A percentile compares a stretch with the other conserved stretches of the same genome.
phyloP scores from a whole-genome alignment of 768 basidiomycete genomes.

The Trametes punicea region DNA sequence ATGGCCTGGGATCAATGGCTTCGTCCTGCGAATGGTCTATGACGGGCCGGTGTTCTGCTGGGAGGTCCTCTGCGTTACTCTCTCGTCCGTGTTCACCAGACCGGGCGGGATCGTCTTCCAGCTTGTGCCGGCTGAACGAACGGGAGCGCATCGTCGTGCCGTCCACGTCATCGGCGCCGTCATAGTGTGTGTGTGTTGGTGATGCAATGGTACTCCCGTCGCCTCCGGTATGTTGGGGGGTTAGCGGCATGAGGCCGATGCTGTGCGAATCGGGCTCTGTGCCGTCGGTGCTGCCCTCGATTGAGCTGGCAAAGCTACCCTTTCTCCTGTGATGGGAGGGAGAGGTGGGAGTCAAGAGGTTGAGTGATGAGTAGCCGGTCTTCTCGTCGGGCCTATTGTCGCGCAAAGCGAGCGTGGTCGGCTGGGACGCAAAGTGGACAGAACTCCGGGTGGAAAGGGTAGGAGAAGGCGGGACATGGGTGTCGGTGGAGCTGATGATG shows the following conservation, averaged over 20 bases:
- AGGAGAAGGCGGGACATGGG: slow-evolving; percentile 65
- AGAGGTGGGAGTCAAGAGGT: slow-evolving; percentile 43
- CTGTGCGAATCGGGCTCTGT: slow-evolving; percentile 30
- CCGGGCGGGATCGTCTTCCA: slow-evolving; percentile 4
- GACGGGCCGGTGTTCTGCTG: slow-evolving; percentile 27
- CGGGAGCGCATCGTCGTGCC: slow-evolving; percentile 22
- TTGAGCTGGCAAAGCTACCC: slow-evolving; percentile 54
- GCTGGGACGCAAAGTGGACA: slow-evolving; percentile 44
- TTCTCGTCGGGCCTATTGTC: slow-evolving; percentile 64
- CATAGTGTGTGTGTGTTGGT: slow-evolving; percentile 38
- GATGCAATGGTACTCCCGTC: slow-evolving; percentile 36
- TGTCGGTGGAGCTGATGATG: slow-evolving; percentile 36
- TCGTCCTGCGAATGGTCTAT: slow-evolving; percentile 38
- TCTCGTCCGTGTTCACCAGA: slow-evolving; percentile 3
- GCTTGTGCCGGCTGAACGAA: slow-evolving; percentile 14
- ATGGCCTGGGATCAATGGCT: slow-evolving; percentile 64
- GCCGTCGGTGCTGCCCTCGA: slow-evolving; percentile 49
- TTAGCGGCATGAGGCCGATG: slow-evolving; percentile 23
- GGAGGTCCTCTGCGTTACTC: slow-evolving; percentile 18
- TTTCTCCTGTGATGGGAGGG: slow-evolving; percentile 47
- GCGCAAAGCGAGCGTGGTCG: slow-evolving; percentile 53
- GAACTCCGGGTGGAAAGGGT: slow-evolving; percentile 61
- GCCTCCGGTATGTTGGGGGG: slow-evolving; percentile 31
- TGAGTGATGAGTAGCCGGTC: slow-evolving; percentile 49
- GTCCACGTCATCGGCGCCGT: slow-evolving; percentile 32